Base-by-base conservation (phyloP, 495 filamentous ascomycete genomes). In the Bathelium albidoporum region DNA sequence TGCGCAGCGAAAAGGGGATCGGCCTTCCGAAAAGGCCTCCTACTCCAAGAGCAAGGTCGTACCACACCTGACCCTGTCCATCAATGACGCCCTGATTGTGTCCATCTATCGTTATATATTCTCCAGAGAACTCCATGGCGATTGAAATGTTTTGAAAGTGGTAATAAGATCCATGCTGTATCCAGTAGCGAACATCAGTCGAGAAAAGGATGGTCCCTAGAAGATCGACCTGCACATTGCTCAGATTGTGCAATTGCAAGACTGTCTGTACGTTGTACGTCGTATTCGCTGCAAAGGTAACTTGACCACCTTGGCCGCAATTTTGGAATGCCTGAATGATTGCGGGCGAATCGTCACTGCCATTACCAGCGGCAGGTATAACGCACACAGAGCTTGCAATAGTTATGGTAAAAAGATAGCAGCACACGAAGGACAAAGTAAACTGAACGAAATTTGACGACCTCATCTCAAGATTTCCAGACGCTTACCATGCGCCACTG, bases 61-160 rank as follows among this genome's bases (percentile, higher is more conserved):
- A 68, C 66, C 66, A 68, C 7, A 65, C 61, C 28, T 69, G 52
- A 4, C 66, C 66, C n/a, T 64, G 58, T 7, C 66, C 65, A 34
- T 68, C 34, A 24, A 67, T 62, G 1, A 32, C 58, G 32, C 65
- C 64, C 1, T 61, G 43, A 22, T 52, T 60, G 44, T 61, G 29
- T 11, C 66, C 66, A 26, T 69, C 59, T 28, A 69, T 64, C 10
- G 20, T 58, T 26, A 69, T 66, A 36, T 67, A 36, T 36, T 81
- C 67, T 74, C 77, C 64, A 74, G 77, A 24, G 78, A 81, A 52
- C 64, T 72, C 60, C 20, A 67, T 16, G 66, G 72, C 34, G 75
- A 80, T 62, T 71, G 71, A 65, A 59, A 76, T 74, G 44, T 77
- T 73, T 61, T 79, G 76, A 45, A 76, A 77, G 26, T 73, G 75